These are phyloP conservation scores for Leucogyrophana mollusca DNA, from an alignment of 768 basidiomycete genomes.

Conservation along the genomic window DNA sequence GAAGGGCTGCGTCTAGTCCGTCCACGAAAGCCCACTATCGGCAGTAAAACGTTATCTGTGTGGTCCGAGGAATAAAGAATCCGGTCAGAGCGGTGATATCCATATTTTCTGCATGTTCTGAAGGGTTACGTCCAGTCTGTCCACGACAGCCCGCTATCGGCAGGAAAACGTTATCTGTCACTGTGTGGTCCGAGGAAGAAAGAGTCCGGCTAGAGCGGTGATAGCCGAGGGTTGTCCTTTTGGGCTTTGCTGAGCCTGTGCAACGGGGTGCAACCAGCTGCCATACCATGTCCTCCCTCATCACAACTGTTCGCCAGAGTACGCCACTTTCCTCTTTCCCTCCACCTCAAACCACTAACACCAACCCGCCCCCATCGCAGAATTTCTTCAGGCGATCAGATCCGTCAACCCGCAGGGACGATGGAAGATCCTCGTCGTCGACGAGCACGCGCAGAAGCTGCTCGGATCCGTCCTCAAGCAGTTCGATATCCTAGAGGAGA, in stretches of 20 bases:
- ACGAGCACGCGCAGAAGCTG: conserved; percentile 85
- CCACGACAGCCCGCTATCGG: too few relatives aligned
- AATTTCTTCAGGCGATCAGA: conserved; percentile 84
- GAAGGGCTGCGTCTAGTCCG: too few relatives aligned
- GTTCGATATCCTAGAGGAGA: conserved; percentile 93
- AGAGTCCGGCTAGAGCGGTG: neutral
- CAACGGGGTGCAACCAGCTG: neutral
- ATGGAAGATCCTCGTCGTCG: conserved; percentile 99
- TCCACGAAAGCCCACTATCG: too few relatives aligned
- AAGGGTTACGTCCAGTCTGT: too few relatives aligned
- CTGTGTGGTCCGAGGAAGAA: too few relatives aligned
- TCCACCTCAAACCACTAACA: neutral
- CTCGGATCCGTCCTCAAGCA: conserved; percentile 85
- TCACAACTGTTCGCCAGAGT: conserved; percentile 47
- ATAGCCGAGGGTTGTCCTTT: neutral
- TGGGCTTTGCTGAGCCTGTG: neutral
- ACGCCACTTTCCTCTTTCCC: conserved; percentile 16
- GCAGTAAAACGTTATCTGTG: too few relatives aligned
- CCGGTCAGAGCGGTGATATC: too few relatives aligned
- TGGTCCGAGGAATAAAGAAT: too few relatives aligned
- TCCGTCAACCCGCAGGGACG: conserved; percentile 80
- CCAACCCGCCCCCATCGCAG: conserved; percentile 35
- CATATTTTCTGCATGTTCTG: too few relatives aligned
- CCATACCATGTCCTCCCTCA: conserved; percentile 44
- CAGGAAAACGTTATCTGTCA: too few relatives aligned